Evolutionary conservation across 2,329 filamentous ascomycete species (phyloP).

Genomic region (Paraphaeosphaeria minitans): DNA sequence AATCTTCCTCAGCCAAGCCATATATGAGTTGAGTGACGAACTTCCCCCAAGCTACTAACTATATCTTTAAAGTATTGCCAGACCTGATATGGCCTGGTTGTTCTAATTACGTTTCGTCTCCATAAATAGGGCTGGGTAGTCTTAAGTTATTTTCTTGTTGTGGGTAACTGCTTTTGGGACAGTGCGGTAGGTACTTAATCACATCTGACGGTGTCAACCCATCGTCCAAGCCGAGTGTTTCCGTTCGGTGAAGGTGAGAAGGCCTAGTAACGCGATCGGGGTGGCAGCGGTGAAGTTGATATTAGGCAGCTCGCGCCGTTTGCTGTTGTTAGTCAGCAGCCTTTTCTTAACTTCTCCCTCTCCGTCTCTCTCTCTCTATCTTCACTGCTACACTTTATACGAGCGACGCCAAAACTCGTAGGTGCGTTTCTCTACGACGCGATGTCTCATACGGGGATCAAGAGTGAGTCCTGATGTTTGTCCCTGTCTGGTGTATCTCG

Average conservation of each 20-base stretch:
- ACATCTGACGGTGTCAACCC: neutral
- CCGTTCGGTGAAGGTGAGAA: neutral
- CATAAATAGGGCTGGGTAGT: too few relatives aligned
- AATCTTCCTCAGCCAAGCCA: too few relatives aligned
- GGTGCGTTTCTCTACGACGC: neutral
- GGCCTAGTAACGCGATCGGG: neutral
- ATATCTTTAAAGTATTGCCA: too few relatives aligned
- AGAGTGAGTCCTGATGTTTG: neutral
- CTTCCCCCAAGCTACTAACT: too few relatives aligned
- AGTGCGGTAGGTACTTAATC: neutral
- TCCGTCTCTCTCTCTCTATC: neutral
- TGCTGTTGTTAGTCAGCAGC: neutral
- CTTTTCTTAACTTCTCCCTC: neutral
- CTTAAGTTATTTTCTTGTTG: too few relatives aligned
- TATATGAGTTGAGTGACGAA: too few relatives aligned
- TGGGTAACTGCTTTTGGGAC: too few relatives aligned
- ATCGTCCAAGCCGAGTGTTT: neutral
- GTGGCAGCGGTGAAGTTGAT: neutral
- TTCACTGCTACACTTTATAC: neutral
- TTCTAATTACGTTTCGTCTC: too few relatives aligned
- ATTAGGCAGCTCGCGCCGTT: neutral
- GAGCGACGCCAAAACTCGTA: neutral
- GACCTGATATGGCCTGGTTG: too few relatives aligned
- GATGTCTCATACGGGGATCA: neutral
- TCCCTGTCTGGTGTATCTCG: neutral